Evolutionary conservation across 2,329 filamentous ascomycete genomes (phyloP), one percentile per base, ranked within the genome.

Genomic region (Aureobasidium sp.): DNA sequence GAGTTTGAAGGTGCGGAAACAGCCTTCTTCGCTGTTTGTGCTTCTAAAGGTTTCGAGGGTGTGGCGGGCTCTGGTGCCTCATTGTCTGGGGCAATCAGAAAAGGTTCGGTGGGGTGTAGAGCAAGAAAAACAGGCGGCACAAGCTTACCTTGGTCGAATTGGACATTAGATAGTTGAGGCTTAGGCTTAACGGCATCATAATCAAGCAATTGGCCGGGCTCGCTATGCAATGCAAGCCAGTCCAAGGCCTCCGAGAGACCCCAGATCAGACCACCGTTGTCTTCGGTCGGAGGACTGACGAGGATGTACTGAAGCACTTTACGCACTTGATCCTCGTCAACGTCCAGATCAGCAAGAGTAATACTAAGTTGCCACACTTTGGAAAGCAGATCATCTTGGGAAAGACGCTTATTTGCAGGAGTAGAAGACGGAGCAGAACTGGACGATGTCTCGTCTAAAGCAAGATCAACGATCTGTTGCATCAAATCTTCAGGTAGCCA

Each of bases 241-340:
- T 96, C 90, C 21, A 99, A 73, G 27, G 89, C 85, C 73, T 96
- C 92, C 63, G 95, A 87, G 37, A 97, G 76, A 10, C 92, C 91
- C 89, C 90, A 95, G 15, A 91, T 81, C 45, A 80, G 80, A 23
- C 77, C 68, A 2, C 79, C 75, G 59, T 87, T 80, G 63, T 84
- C 85, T 31, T 73, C 71, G 61, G 72, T 68, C 15, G 85, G 80
- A 29, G 84, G 84, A 65, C 88, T 85, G 43, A 85, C 80, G 60
- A 92, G 73, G 46, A 90, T 79, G 68, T 87, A 78, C 65, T 82
- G 80, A 62, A 95, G 71, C 9, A 82, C 85, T 46, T 85, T 78
- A 46, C 84, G 78, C 40, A 91, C 79, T 64, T 82, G 83, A 25
- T 80, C 74, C 15, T 81, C 76, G 3, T 85, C 78, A 69, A 97